Conservation (phyloP, 805 yeast species). For the Candida coquimbonensis region DNA sequence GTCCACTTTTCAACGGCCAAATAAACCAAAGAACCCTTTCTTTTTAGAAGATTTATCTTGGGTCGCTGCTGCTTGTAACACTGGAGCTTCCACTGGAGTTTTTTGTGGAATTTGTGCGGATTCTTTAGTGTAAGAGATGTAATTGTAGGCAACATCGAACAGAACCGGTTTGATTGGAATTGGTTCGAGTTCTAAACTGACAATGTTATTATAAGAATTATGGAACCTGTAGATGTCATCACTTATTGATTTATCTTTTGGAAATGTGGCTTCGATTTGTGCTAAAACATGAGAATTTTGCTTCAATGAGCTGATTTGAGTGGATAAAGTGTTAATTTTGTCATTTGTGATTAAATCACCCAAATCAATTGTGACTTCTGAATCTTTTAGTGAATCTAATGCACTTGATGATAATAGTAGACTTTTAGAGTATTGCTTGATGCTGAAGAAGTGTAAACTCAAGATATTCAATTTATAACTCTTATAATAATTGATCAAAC, state of each 20-base stretch:
- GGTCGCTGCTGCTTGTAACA: neutral
- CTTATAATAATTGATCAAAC: slow-evolving; percentile 42
- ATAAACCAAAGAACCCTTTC: slow-evolving; percentile 68
- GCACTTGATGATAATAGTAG: slow-evolving; percentile 37
- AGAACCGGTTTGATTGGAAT: slow-evolving; percentile 81
- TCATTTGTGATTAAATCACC: slow-evolving; percentile 29
- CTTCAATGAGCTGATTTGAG: slow-evolving; percentile 12
- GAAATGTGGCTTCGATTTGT: slow-evolving; percentile 32
- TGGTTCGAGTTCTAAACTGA: slow-evolving; percentile 36
- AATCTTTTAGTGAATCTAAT: slow-evolving; percentile 11
- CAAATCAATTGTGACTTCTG: slow-evolving; percentile 10
- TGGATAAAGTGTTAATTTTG: slow-evolving; percentile 23
- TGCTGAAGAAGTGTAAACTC: slow-evolving; percentile 37
- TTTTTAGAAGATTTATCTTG: slow-evolving; percentile 33
- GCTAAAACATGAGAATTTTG: slow-evolving; percentile 40
- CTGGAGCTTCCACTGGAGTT: neutral
- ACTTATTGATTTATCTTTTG: slow-evolving; percentile 22
- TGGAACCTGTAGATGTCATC: slow-evolving; percentile 13
- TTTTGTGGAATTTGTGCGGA: slow-evolving; percentile 2
- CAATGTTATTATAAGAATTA: slow-evolving; percentile 22
- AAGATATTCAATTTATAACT: slow-evolving; percentile 36
- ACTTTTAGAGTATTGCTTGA: slow-evolving; percentile 38
- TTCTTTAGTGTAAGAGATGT: slow-evolving; percentile 41
- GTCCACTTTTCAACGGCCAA: slow-evolving; percentile 38
- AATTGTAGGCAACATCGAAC: slow-evolving; percentile 86